phyloP scores from a whole-genome alignment of 768 basidiomycete genomes.

The Fomitopsis serialis region DNA sequence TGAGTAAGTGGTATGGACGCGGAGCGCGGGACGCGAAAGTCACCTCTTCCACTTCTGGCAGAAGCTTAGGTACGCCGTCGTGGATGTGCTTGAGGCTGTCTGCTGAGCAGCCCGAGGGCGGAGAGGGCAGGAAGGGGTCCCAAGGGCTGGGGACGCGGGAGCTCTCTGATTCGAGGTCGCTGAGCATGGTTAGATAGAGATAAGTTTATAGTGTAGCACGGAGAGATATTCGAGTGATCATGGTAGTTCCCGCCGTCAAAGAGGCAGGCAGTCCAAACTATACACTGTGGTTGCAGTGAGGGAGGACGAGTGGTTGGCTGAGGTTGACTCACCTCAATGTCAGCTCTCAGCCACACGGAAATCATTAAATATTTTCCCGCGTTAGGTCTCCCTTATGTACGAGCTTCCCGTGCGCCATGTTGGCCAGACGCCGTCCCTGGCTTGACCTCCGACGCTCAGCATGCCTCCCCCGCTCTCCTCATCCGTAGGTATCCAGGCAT shows the following conservation, averaged over 20 bases:
- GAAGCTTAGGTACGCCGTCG: conserved; percentile 52
- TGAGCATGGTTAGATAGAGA: conserved; percentile 56
- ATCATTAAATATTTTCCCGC: too few species aligned
- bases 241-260: conserved; percentile 19
- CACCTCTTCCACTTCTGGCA: conserved; percentile 70
- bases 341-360: too few species aligned
- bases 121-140: conserved; percentile 65
- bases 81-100: conserved; percentile 22
- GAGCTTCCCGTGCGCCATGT: too few species aligned
- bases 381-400: too few species aligned
- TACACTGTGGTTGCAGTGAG: too few species aligned
- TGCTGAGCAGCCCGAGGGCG: conserved; percentile 33
- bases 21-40: neutral
- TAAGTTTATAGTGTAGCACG: conserved; percentile 5
- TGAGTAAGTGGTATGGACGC: neutral
- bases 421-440: neutral
- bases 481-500: neutral
- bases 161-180: conserved; percentile 78
- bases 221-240: conserved; percentile 53
- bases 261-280: too few species aligned
- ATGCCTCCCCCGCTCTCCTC: conserved; percentile 13
- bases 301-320: too few species aligned
- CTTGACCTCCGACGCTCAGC: neutral
- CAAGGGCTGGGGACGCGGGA: conserved; percentile 78
- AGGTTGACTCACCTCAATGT: too few species aligned